Evolutionary conservation across 768 basidiomycete genomes (phyloP).

Genomic region (Mycena capillaripes): DNA sequence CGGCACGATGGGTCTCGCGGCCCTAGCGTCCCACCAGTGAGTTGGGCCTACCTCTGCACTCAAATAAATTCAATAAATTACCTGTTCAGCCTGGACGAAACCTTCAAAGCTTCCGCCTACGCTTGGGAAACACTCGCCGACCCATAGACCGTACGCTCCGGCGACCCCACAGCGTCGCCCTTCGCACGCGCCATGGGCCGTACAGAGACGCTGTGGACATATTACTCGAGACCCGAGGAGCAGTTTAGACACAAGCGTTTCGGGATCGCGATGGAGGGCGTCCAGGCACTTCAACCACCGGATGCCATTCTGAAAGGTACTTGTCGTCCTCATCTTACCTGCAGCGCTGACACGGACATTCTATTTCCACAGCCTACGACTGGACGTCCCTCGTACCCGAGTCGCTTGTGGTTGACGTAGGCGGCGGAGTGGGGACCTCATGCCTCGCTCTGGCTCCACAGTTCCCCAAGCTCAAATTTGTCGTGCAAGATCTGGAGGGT

Average conservation of each 20-base stretch:
- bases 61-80: background rate
- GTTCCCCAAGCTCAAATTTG: constrained; percentile 57
- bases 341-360: background rate
- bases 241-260: constrained; percentile 43
- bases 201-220: constrained; percentile 43
- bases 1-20: constrained; percentile 42
- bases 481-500: constrained; percentile 73
- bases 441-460: constrained; percentile 51
- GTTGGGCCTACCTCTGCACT: background rate
- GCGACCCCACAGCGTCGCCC: constrained; percentile 41
- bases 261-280: constrained; percentile 48
- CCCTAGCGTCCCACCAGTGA: constrained; percentile 43
- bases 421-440: constrained; percentile 74
- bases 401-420: constrained; percentile 74
- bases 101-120: constrained; percentile 47
- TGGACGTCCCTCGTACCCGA: constrained; percentile 67
- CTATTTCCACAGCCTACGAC: constrained; percentile 61
- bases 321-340: background rate
- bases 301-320: constrained; percentile 33
- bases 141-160: constrained; percentile 41
- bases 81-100: constrained; percentile 45
- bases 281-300: constrained; percentile 41
- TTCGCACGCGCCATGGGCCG: constrained; percentile 43
- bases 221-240: constrained; percentile 41
- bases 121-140: constrained; percentile 49